Conservation (phyloP, 2,329 filamentous ascomycete genomes). For the Zalaria obscura region DNA sequence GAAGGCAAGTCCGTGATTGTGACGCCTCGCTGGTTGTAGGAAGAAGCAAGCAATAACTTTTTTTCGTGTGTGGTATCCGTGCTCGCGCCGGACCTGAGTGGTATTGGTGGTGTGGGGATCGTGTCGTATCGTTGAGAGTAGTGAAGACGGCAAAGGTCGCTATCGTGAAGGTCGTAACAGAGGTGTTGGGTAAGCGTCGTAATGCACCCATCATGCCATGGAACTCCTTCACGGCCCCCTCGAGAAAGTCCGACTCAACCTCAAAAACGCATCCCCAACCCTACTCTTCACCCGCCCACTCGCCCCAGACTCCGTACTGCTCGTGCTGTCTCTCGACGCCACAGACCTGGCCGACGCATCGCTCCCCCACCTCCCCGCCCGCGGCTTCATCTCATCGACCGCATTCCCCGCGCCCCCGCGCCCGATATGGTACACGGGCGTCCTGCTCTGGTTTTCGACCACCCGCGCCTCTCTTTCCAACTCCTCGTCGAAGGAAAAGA, state of each 20-base stretch:
- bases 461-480: constrained; percentile 42
- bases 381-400: constrained; percentile 24
- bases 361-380: constrained; percentile 4
- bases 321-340: not conserved
- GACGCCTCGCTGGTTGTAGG: too few species aligned
- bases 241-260: not conserved
- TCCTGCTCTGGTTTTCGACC: constrained; percentile 31
- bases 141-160: too few species aligned
- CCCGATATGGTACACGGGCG: constrained; percentile 50
- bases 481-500: constrained; percentile 57
- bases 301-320: not conserved
- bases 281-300: not conserved
- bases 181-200: too few species aligned
- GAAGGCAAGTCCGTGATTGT: too few species aligned
- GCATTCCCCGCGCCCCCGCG: constrained; percentile 46
- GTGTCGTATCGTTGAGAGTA: too few species aligned
- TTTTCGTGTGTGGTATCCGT: too few species aligned
- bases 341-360: not conserved
- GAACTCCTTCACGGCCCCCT: not conserved
- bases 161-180: too few species aligned
- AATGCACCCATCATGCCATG: too few species aligned
- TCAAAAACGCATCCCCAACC: not conserved
- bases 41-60: too few species aligned
- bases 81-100: too few species aligned
- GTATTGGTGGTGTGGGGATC: too few species aligned